Conservation (phyloP, 257 asterid species). For the Solanum sparsipilum region DNA sequence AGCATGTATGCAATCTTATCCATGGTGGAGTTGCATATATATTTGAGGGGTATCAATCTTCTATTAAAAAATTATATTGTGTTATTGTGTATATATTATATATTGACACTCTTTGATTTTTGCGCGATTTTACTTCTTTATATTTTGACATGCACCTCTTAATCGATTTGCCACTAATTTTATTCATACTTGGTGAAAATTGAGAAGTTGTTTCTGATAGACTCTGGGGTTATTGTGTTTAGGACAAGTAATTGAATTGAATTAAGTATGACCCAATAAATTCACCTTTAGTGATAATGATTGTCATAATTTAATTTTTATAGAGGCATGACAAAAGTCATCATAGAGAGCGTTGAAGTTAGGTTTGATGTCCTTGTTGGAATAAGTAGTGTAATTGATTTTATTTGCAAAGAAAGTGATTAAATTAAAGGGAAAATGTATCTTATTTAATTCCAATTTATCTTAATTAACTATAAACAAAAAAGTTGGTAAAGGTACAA, state of each 20-base stretch:
- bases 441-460: not conserved
- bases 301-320: not conserved
- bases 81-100: too few species aligned
- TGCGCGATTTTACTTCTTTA: too few species aligned
- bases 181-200: not conserved
- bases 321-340: not conserved
- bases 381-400: not conserved
- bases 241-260: not conserved
- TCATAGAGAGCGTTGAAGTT: not conserved
- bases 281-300: not conserved
- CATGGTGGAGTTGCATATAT: not conserved
- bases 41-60: too few species aligned
- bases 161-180: not conserved
- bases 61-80: too few species aligned
- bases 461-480: not conserved
- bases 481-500: not conserved
- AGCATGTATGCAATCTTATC: not conserved
- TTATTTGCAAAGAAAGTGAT: not conserved
- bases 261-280: not conserved
- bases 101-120: fast-evolving
- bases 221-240: not conserved
- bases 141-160: not conserved
- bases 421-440: not conserved
- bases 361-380: constrained; percentile 5
- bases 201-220: not conserved